phyloP scores from a whole-genome alignment of 148 eudicot species.

The Pouteria glomerata region DNA sequence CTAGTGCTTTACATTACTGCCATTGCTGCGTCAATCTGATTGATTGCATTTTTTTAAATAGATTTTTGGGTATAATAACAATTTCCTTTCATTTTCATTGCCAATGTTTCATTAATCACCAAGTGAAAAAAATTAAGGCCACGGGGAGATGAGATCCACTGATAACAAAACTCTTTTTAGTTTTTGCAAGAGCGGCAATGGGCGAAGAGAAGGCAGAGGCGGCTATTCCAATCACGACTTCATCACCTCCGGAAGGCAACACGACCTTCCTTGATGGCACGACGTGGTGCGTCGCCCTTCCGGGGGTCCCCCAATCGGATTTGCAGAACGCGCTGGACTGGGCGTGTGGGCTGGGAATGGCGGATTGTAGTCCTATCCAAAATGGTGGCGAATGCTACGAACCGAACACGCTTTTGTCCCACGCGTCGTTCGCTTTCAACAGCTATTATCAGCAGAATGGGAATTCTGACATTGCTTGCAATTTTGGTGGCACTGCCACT shows the following conservation, averaged over 20 bases:
- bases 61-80: too few species aligned
- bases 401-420: slow-evolving; percentile 61
- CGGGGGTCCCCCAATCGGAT: slow-evolving; percentile 46
- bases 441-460: slow-evolving; percentile 86
- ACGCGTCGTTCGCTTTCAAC: slow-evolving; percentile 91
- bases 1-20: too few species aligned
- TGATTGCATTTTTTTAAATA: too few species aligned
- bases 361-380: slow-evolving; percentile 58
- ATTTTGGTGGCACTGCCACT: slow-evolving; percentile 79
- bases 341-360: slow-evolving; percentile 79
- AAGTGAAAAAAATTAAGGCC: neutral
- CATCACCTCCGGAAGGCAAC: slow-evolving; percentile 77
- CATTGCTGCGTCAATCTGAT: too few species aligned
- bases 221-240: slow-evolving; percentile 23
- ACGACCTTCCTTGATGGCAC: slow-evolving; percentile 74
- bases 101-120: too few species aligned
- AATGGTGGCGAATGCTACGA: slow-evolving; percentile 55
- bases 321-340: slow-evolving; percentile 73
- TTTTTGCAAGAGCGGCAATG: slow-evolving; percentile 2
- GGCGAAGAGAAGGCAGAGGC: slow-evolving; percentile 43
- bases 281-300: slow-evolving; percentile 74
- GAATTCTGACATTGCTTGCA: slow-evolving; percentile 71
- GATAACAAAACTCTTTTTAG: too few species aligned
- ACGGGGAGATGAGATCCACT: neutral
- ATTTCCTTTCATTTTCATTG: too few species aligned